phyloP scores from a whole-genome alignment of 106 monocot species.

The Dendrobium chrysotoxum region DNA sequence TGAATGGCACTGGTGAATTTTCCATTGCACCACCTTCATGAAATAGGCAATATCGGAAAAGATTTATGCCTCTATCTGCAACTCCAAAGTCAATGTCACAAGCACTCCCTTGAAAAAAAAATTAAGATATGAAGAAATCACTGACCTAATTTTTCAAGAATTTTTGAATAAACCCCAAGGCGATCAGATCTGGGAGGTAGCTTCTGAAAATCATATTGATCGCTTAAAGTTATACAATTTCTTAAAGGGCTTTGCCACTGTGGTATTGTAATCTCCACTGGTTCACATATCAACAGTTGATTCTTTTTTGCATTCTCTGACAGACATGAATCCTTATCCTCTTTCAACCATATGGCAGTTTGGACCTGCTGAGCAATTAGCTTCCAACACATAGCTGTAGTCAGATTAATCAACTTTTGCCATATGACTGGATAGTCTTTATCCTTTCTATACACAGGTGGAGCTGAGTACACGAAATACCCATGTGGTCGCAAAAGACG shows the following conservation, averaged over 20 bases:
- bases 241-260: constrained; percentile 66
- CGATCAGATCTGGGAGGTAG: constrained; percentile 70
- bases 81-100: background rate
- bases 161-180: constrained; percentile 54
- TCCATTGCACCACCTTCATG: background rate
- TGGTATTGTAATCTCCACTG: constrained; percentile 39
- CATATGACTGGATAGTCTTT: constrained; percentile 78
- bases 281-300: constrained; percentile 48
- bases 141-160: constrained; percentile 73
- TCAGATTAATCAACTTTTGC: constrained; percentile 75
- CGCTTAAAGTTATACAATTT: constrained; percentile 50
- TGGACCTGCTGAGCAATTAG: constrained; percentile 80
- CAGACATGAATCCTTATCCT: constrained; percentile 60
- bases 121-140: background rate
- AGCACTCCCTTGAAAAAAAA: background rate
- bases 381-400: constrained; percentile 90
- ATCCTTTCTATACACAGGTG: constrained; percentile 95
- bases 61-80: background rate
- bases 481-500: constrained; percentile 86
- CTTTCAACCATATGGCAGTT: constrained; percentile 94
- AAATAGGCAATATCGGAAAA: background rate
- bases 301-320: constrained; percentile 59
- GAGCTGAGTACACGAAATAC: constrained; percentile 97
- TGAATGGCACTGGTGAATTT: background rate
- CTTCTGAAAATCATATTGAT: constrained; percentile 41